These are phyloP conservation scores for Melampsora americana DNA, from an alignment of 1,284 basidiomycete genomes.

Conservation along the genomic window DNA sequence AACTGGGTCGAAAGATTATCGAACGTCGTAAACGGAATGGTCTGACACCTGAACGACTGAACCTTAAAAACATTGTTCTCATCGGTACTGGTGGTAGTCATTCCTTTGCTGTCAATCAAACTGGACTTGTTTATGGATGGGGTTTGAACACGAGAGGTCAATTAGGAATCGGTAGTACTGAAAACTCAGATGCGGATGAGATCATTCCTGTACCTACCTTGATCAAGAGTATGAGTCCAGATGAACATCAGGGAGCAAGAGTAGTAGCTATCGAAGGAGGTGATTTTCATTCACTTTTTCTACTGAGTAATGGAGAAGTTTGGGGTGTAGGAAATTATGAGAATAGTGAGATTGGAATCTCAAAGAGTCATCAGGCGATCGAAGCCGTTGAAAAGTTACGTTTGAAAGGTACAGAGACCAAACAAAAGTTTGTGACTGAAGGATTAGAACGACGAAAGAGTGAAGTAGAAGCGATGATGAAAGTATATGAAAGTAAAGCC, in stretches of 20 bases:
- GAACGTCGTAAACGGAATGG: constrained; percentile 79
- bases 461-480: constrained; percentile 30
- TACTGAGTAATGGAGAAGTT: constrained; percentile 76
- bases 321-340: constrained; percentile 77
- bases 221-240: constrained; percentile 66
- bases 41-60: constrained; percentile 73
- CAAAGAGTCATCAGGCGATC: constrained; percentile 62
- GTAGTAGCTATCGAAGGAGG: constrained; percentile 67
- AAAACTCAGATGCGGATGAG: constrained; percentile 58
- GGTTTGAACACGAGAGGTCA: constrained; percentile 78
- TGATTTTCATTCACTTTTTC: constrained; percentile 81
- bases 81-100: constrained; percentile 78
- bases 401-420: constrained; percentile 49
- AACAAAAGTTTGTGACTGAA: constrained; percentile 50
- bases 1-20: constrained; percentile 74
- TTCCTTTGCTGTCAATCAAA: constrained; percentile 81
- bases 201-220: constrained; percentile 68
- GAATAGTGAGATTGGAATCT: constrained; percentile 71
- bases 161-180: constrained; percentile 61
- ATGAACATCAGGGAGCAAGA: constrained; percentile 65
- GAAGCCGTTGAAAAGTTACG: constrained; percentile 55
- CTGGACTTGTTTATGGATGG: constrained; percentile 83
- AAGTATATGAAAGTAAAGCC: constrained; percentile 52
- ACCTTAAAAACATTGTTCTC: constrained; percentile 69
- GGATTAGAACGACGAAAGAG: constrained; percentile 49